Conservation (phyloP, 2,329 filamentous ascomycete species). For the Alternaria triticina region DNA sequence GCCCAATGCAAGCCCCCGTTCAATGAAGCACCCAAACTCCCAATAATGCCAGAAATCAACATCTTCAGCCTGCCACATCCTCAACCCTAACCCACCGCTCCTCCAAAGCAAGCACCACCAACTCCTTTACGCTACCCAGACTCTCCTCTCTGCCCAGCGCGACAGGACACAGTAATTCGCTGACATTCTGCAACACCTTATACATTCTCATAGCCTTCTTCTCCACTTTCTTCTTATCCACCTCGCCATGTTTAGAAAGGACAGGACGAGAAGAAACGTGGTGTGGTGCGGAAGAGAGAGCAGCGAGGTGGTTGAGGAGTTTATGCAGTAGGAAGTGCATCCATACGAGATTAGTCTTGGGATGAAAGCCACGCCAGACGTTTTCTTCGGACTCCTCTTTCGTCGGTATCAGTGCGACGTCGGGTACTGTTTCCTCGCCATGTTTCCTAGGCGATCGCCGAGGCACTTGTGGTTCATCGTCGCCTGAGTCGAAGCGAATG, state of each 20-base stretch:
- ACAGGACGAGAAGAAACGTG: slow-evolving; percentile 2
- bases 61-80: slow-evolving; percentile 35
- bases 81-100: slow-evolving; percentile 42
- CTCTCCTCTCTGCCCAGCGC: slow-evolving; percentile 28
- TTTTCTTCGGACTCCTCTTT: not conserved
- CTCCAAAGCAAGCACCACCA: slow-evolving; percentile 44
- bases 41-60: not conserved
- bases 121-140: slow-evolving; percentile 40
- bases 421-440: not conserved
- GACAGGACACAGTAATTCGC: slow-evolving; percentile 50
- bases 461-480: slow-evolving; percentile 2
- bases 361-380: slow-evolving; percentile 62
- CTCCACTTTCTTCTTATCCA: slow-evolving; percentile 28
- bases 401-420: not conserved
- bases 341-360: slow-evolving; percentile 69
- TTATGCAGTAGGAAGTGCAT: slow-evolving; percentile 65
- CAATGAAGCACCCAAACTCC: not conserved
- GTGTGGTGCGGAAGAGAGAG: slow-evolving; percentile 8
- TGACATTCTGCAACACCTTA: slow-evolving; percentile 44
- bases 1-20: not conserved
- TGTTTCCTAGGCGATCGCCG: slow-evolving; percentile 10
- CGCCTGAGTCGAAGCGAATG: slow-evolving; percentile 28
- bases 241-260: slow-evolving; percentile 2
- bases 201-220: slow-evolving; percentile 49
- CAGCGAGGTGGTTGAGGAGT: slow-evolving; percentile 54